Conservation (phyloP, 108 stramenopile genomes). For the Schizochytrium sp. region DNA sequence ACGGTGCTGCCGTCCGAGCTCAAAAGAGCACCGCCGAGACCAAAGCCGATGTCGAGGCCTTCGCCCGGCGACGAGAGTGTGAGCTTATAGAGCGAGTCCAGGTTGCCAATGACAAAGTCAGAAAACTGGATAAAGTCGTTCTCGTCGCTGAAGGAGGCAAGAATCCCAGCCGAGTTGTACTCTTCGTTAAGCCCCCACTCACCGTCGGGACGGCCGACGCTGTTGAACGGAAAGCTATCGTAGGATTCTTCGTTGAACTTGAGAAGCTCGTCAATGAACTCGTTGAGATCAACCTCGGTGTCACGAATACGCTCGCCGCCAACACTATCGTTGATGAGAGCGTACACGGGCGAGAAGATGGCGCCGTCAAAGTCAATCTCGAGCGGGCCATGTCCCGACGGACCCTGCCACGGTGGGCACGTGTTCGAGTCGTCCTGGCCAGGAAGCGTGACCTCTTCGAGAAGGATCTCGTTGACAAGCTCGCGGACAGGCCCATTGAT, state of each 20-base stretch:
- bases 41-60: background rate
- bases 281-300: background rate
- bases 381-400: background rate
- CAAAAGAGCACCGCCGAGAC: background rate
- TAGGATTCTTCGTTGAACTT: background rate
- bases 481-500: background rate
- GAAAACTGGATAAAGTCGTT: background rate
- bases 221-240: background rate
- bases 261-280: background rate
- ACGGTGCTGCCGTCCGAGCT: background rate
- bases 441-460: background rate
- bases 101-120: background rate
- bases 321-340: background rate
- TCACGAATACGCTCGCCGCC: background rate
- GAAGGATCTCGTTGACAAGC: background rate
- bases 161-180: background rate
- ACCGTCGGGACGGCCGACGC: background rate
- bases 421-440: background rate
- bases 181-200: background rate
- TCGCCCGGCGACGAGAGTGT: background rate
- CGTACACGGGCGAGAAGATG: background rate
- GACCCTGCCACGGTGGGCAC: background rate
- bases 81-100: background rate
- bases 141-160: background rate
- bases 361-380: background rate